Evolutionary conservation across 768 basidiomycete genomes (phyloP).

Genomic region (Leucogyrophana mollusca): DNA sequence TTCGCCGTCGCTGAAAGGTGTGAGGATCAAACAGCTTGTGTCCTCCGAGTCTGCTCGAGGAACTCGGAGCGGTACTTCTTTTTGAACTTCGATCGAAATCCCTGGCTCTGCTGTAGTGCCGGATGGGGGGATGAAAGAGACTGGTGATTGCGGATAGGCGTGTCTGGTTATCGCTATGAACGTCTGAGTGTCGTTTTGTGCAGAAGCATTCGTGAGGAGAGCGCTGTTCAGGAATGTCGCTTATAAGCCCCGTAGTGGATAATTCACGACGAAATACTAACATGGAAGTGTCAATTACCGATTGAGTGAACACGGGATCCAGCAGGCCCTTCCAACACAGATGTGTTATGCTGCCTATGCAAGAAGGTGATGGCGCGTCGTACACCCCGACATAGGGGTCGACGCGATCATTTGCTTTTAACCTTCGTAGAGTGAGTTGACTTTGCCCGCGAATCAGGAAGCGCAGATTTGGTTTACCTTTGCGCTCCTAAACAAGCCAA

Average conservation of each 20-base stretch:
- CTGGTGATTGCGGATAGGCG: constrained; percentile 43
- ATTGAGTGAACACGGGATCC: constrained; percentile 48
- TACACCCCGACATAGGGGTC: constrained; percentile 73
- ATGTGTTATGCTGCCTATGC: constrained; percentile 47
- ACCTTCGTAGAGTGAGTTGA: constrained; percentile 33
- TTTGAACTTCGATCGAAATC: constrained; percentile 6
- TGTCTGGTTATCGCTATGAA: constrained; percentile 49
- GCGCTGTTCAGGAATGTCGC: too few species aligned
- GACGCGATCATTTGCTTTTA: constrained; percentile 59
- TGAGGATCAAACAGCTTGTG: constrained; percentile 45
- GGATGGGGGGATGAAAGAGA: constrained; percentile 46
- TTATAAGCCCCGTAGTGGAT: too few species aligned
- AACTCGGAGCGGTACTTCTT: constrained; percentile 36
- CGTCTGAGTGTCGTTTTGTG: constrained; percentile 9
- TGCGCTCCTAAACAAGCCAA: constrained; percentile 67
- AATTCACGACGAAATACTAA: constrained; percentile 4
- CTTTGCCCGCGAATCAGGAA: too few species aligned
- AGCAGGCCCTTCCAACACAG: constrained; percentile 64
- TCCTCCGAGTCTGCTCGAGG: constrained; percentile 54
- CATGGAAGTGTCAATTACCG: constrained; percentile 46
- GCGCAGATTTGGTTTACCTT: constrained; percentile 49
- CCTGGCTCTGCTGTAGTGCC: constrained; percentile 10
- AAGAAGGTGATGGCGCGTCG: constrained; percentile 45
- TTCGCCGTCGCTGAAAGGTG: constrained; percentile 11
- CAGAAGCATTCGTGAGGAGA: too few species aligned